These are phyloP conservation scores for Suillus decipiens DNA, from an alignment of 768 basidiomycete genomes.

Conservation along the genomic window DNA sequence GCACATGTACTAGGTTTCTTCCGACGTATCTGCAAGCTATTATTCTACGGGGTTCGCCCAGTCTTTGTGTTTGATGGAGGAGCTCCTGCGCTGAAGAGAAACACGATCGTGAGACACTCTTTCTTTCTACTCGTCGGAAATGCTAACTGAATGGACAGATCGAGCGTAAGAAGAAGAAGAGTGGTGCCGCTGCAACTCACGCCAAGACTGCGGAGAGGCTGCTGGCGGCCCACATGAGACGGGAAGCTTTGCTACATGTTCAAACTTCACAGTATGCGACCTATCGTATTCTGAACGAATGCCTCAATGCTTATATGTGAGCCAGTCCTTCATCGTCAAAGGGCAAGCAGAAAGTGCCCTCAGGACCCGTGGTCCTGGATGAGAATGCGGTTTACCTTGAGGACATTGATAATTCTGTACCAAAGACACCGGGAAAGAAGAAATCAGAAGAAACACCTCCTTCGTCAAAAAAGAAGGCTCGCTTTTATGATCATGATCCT, in stretches of 20 bases:
- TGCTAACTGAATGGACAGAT: slow-evolving; percentile 46
- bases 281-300: background rate
- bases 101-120: slow-evolving; percentile 70
- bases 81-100: slow-evolving; percentile 85
- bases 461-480: slow-evolving; percentile 59
- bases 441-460: slow-evolving; percentile 36
- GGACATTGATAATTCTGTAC: slow-evolving; percentile 63
- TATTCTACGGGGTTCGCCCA: slow-evolving; percentile 97
- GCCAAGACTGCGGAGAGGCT: slow-evolving; percentile 87
- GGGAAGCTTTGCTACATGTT: slow-evolving; percentile 77
- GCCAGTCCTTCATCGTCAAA: slow-evolving; percentile 32
- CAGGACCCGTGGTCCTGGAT: slow-evolving; percentile 55
- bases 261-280: slow-evolving; percentile 42
- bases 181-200: slow-evolving; percentile 85
- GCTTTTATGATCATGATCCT: slow-evolving; percentile 82
- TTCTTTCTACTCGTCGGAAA: background rate
- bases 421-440: slow-evolving; percentile 49
- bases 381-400: slow-evolving; percentile 87
- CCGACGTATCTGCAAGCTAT: slow-evolving; percentile 87
- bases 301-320: slow-evolving; percentile 2
- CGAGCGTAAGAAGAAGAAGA: slow-evolving; percentile 89
- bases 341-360: slow-evolving; percentile 48
- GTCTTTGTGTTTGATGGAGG: slow-evolving; percentile 99
- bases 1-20: slow-evolving; percentile 93
- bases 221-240: slow-evolving; percentile 89